Conservation (phyloP, 2,329 filamentous ascomycete genomes). For the Colletotrichum spinosum region DNA sequence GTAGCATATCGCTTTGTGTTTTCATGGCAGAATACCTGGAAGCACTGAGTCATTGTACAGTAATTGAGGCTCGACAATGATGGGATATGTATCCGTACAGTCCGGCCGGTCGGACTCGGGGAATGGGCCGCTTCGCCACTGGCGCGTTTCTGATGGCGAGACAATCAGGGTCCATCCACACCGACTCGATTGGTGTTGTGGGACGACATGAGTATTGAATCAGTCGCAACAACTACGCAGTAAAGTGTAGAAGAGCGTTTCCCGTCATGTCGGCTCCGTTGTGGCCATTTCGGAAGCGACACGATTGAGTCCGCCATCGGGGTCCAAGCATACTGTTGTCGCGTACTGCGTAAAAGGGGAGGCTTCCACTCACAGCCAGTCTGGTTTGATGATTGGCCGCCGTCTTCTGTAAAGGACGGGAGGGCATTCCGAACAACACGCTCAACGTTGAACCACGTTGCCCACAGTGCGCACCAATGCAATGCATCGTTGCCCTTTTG, state of each 20-base stretch:
- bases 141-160: conserved; percentile 30
- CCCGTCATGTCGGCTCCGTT: conserved; percentile 1
- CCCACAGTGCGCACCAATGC: too few species aligned
- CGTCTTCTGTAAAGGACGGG: too few species aligned
- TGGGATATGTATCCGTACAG: background rate
- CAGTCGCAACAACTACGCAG: too few species aligned
- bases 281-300: conserved; percentile 8
- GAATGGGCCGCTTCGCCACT: conserved; percentile 17
- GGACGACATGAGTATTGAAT: too few species aligned
- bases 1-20: too few species aligned
- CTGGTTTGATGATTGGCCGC: too few species aligned
- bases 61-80: background rate
- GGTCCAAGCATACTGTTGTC: background rate
- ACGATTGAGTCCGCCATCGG: conserved; percentile 19
- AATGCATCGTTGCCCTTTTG: too few species aligned
- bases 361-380: too few species aligned
- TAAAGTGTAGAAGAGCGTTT: conserved; percentile 1
- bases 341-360: too few species aligned
- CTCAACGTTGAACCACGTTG: too few species aligned
- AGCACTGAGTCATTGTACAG: conserved; percentile 1
- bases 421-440: too few species aligned
- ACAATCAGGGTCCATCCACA: conserved; percentile 38
- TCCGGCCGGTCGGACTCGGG: conserved; percentile 10
- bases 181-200: background rate
- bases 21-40: background rate